phyloP scores from a whole-genome alignment of 1,284 basidiomycete genomes.

The Tylopilus sp. region DNA sequence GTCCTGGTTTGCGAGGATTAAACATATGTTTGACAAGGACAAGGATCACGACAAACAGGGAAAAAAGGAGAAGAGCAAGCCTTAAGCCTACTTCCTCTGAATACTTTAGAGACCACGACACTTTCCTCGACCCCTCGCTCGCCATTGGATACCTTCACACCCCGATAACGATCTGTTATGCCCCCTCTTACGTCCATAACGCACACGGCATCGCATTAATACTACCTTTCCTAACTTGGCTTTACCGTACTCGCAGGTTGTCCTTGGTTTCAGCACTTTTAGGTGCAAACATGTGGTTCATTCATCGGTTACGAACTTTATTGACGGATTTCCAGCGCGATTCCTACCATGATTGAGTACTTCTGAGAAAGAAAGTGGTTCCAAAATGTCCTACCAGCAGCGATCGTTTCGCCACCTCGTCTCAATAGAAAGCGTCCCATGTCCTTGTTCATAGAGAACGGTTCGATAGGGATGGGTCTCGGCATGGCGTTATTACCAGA shows the following conservation, averaged over 20 bases:
- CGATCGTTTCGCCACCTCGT: slow-evolving; percentile 89
- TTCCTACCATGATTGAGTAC: slow-evolving; percentile 30
- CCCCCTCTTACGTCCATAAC: slow-evolving; percentile 15
- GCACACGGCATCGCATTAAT: slow-evolving; percentile 6
- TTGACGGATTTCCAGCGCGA: slow-evolving; percentile 40
- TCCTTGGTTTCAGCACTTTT: slow-evolving; percentile 3
- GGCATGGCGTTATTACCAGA: slow-evolving; percentile 44
- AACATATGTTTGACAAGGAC: slow-evolving; percentile 40
- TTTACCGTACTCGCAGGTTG: slow-evolving; percentile 23
- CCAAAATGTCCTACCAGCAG: slow-evolving; percentile 60
- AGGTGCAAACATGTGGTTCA: slow-evolving; percentile 6
- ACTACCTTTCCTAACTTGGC: slow-evolving; percentile 17
- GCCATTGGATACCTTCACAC: slow-evolving; percentile 3
- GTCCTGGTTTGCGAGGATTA: slow-evolving; percentile 45
- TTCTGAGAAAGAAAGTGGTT: neutral
- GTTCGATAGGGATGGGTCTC: slow-evolving; percentile 77
- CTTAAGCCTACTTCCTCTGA: slow-evolving; percentile 5
- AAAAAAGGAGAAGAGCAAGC: slow-evolving; percentile 18
- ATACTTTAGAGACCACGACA: neutral
- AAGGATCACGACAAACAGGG: slow-evolving; percentile 28
- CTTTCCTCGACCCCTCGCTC: neutral
- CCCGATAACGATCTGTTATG: slow-evolving; percentile 21
- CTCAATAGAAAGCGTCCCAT: slow-evolving; percentile 91
- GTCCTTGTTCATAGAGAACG: slow-evolving; percentile 87
- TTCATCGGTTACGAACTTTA: slow-evolving; percentile 20